phyloP scores from a whole-genome alignment of 192 early-diverging fungal species.

The Umbelopsis vinacea region DNA sequence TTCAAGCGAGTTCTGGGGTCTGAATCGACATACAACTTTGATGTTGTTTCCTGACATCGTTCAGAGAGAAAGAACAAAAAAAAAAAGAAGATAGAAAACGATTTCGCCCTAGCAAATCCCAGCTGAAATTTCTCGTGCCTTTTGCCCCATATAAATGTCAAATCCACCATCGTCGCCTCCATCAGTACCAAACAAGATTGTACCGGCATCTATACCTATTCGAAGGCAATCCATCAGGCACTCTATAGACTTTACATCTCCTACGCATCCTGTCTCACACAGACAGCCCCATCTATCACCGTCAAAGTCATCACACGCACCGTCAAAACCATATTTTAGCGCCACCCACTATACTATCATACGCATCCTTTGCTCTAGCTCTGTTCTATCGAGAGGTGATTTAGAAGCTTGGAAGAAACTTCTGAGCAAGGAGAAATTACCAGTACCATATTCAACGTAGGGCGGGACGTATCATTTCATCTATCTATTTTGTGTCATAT shows the following conservation, averaged over 20 bases:
- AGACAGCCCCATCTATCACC: slow-evolving; percentile 16
- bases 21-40: slow-evolving; percentile 96
- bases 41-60: slow-evolving; percentile 81
- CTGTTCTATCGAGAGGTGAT: slow-evolving; percentile 6
- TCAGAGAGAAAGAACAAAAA: slow-evolving; percentile 8
- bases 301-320: slow-evolving; percentile 4
- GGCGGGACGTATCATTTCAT: background rate
- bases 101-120: slow-evolving; percentile 13
- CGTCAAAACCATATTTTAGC: slow-evolving; percentile 21
- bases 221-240: slow-evolving; percentile 19
- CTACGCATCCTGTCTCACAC: background rate
- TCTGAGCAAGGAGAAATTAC: slow-evolving; percentile 24
- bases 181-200: slow-evolving; percentile 18
- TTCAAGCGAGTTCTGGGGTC: slow-evolving; percentile 94
- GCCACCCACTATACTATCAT: slow-evolving; percentile 19
- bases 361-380: slow-evolving; percentile 3
- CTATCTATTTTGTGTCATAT: background rate
- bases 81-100: slow-evolving; percentile 23
- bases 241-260: slow-evolving; percentile 15
- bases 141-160: slow-evolving; percentile 21
- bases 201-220: slow-evolving; percentile 10
- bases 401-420: slow-evolving; percentile 23
- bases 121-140: slow-evolving; percentile 24
- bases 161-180: slow-evolving; percentile 23
- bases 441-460: slow-evolving; percentile 37